Evolutionary conservation across 1,284 basidiomycete species (phyloP).

Genomic region (Leccinum pseudoinsigne): DNA sequence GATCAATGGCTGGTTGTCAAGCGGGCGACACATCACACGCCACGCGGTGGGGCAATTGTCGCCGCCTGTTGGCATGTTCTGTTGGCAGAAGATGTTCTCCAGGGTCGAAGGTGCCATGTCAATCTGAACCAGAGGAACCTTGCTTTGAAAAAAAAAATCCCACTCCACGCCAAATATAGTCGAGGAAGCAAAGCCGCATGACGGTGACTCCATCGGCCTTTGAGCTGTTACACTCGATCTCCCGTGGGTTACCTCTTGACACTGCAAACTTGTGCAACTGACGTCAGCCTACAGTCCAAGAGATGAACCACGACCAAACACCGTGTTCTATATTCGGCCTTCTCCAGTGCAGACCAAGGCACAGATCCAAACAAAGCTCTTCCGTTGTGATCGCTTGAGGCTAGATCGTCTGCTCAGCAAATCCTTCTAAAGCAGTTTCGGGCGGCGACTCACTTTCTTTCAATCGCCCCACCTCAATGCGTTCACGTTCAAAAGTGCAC

Average conservation of each 20-base stretch:
- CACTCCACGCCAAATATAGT: not conserved
- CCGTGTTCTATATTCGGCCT: not conserved
- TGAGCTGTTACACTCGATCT: slow-evolving; percentile 2
- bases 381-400: not conserved
- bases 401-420: not conserved
- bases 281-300: not conserved
- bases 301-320: not conserved
- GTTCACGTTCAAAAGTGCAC: not conserved
- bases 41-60: not conserved
- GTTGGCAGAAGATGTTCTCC: not conserved
- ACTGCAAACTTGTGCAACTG: not conserved
- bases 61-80: slow-evolving; percentile 1
- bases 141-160: not conserved
- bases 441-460: not conserved
- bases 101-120: not conserved
- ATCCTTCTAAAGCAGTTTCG: not conserved
- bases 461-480: not conserved
- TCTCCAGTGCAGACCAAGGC: not conserved
- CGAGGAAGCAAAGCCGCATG: not conserved
- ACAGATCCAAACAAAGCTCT: not conserved
- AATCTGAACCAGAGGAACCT: not conserved
- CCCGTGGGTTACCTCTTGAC: not conserved
- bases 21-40: not conserved
- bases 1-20: slow-evolving; percentile 2
- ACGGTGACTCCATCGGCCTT: slow-evolving; percentile 1